Evolutionary conservation across 2,329 filamentous ascomycete genomes (phyloP).

Genomic region (Penicillium crustosum): DNA sequence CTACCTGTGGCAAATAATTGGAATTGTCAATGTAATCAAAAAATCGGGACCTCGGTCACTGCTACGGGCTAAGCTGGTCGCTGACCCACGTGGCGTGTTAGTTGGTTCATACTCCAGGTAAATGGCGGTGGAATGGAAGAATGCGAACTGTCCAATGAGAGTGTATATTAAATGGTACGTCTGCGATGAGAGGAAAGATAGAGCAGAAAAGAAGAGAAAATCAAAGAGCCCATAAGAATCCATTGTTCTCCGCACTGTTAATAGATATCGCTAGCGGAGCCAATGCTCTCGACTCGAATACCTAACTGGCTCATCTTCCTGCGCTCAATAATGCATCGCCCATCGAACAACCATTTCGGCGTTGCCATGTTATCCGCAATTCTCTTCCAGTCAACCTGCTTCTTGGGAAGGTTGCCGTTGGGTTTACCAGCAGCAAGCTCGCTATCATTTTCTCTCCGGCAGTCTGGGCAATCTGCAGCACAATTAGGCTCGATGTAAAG

Average conservation of each 20-base stretch:
- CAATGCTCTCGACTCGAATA: slow-evolving; percentile 20
- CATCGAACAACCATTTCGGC: slow-evolving; percentile 20
- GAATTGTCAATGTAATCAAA: too few relatives aligned
- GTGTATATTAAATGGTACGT: not conserved
- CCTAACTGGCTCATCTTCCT: slow-evolving; percentile 17
- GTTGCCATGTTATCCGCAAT: slow-evolving; percentile 13
- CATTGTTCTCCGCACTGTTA: not conserved
- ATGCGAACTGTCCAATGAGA: not conserved
- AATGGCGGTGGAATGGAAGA: not conserved
- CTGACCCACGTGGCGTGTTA: too few relatives aligned
- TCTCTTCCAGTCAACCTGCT: slow-evolving; percentile 16
- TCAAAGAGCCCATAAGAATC: not conserved
- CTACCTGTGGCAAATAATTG: too few relatives aligned
- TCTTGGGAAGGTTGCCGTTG: slow-evolving; percentile 5
- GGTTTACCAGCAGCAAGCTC: not conserved
- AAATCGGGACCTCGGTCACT: too few relatives aligned
- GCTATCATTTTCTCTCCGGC: slow-evolving; percentile 8
- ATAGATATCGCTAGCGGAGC: slow-evolving; percentile 7
- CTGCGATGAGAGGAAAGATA: not conserved
- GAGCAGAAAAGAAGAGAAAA: not conserved
- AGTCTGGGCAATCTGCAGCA: slow-evolving; percentile 18
- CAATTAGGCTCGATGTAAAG: slow-evolving; percentile 14
- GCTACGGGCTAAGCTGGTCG: too few relatives aligned
- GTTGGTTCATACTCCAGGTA: not conserved
- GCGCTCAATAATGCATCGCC: slow-evolving; percentile 16